phyloP scores from a whole-genome alignment of 1,139 yeast species.

The Meyerozyma smithsonii region DNA sequence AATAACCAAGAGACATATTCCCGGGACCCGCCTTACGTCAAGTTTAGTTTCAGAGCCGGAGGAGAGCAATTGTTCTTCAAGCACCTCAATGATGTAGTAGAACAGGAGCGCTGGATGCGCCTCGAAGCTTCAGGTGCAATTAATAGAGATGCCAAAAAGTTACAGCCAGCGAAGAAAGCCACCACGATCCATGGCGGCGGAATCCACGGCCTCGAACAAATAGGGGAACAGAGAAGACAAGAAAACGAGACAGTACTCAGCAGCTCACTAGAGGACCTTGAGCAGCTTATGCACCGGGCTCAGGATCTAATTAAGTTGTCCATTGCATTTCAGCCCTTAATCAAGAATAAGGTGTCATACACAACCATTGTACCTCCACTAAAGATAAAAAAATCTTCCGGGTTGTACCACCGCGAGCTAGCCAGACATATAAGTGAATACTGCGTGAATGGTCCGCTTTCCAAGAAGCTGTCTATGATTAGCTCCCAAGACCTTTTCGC shows the following conservation, averaged over 20 bases:
- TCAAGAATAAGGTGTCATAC: slow-evolving; percentile 14
- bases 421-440: slow-evolving; percentile 51
- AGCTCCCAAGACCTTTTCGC: slow-evolving; percentile 42
- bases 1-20: slow-evolving; percentile 29
- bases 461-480: slow-evolving; percentile 33
- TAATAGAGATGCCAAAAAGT: slow-evolving; percentile 33
- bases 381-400: slow-evolving; percentile 25
- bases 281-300: slow-evolving; percentile 72
- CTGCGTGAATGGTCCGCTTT: slow-evolving; percentile 31
- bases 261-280: slow-evolving; percentile 71
- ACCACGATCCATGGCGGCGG: slow-evolving; percentile 33
- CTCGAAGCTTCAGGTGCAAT: slow-evolving; percentile 33
- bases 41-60: slow-evolving; percentile 59
- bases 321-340: slow-evolving; percentile 38
- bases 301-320: slow-evolving; percentile 64
- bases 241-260: slow-evolving; percentile 61
- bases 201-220: slow-evolving; percentile 64
- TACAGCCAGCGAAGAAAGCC: slow-evolving; percentile 8
- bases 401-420: slow-evolving; percentile 33
- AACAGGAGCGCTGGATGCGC: slow-evolving; percentile 43
- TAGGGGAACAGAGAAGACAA: slow-evolving; percentile 52
- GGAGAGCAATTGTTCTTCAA: slow-evolving; percentile 49
- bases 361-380: slow-evolving; percentile 24
- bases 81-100: slow-evolving; percentile 38
- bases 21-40: slow-evolving; percentile 35